Evolutionary conservation across 2,329 filamentous ascomycete species (phyloP), one percentile per base, ranked within the genome.

Genomic region (Monilinia fructicola): DNA sequence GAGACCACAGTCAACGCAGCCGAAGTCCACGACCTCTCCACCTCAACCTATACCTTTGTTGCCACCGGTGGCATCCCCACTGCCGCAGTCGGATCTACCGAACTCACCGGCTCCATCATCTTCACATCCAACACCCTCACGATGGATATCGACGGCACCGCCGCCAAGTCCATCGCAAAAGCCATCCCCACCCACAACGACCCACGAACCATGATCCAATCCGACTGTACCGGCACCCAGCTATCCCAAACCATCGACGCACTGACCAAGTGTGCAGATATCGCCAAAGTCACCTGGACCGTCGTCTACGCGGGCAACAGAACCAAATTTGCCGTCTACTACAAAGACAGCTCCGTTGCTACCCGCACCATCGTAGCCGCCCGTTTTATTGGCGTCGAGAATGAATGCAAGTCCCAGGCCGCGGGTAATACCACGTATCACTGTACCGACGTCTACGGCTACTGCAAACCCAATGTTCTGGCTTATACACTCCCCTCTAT

Each of bases 81-180:
- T 65, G 84, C 87, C 40, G 79, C 81, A 28, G 78, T 78, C 54
- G 79, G 81, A 72, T 81, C 80, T 26, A 86, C 80, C 56, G 78
- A 82, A 52, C 80, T 90, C 46, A 76, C 82, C 12, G 86, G 84
- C 59, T 82, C 81, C 54, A 75, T 89, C 2, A 75, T 81, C 14
- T 90, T 84, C 78, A 78, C 80, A 63, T 87, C 84, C 73, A 90
- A 90, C 78, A 79, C 80, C 21, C 76, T 90, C 58, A 80, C 80
- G 62, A 79, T 88, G 68, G 77, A 81, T 7, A 79, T 91, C 53
- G 82, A 90, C 69, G 86, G 84, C 23, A 77, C 77, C 14, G 75
- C 82, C 59, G 87, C 88, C 69, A 79, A 80, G 18, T 54, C 60
- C 50, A 77, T 59, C 42, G 56, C 40, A 31, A 59, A 59, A 16